Evolutionary conservation across 345 rosid genomes (phyloP).

Genomic region (Lepidium africanum): DNA sequence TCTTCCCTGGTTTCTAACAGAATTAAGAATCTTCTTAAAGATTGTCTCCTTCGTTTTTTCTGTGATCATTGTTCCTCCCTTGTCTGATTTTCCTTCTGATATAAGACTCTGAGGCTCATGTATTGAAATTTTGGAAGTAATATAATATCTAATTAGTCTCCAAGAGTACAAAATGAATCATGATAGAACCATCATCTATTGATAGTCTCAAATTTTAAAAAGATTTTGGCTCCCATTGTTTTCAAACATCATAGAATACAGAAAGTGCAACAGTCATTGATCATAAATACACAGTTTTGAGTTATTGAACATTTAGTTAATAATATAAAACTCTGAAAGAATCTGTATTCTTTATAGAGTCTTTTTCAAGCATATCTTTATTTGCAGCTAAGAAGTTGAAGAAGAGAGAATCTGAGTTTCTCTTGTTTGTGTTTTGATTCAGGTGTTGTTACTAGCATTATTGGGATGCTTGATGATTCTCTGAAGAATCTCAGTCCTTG

Average conservation of each 20-base stretch:
- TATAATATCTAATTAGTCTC: too few species aligned
- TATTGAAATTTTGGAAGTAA: too few species aligned
- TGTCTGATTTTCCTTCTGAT: background rate
- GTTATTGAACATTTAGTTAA: background rate
- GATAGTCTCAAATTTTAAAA: background rate
- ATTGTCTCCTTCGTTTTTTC: background rate
- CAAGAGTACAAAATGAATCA: too few species aligned
- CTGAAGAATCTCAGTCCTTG: constrained; percentile 90
- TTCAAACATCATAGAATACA: constrained; percentile 16
- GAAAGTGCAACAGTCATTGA: background rate
- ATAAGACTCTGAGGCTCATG: background rate
- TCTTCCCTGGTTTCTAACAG: background rate
- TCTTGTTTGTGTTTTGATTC: background rate
- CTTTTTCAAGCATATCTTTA: background rate
- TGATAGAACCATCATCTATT: background rate
- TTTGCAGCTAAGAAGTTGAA: constrained; percentile 8
- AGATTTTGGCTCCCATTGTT: background rate
- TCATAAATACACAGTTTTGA: background rate
- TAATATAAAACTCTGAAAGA: constrained; percentile 7
- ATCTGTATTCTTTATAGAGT: constrained; percentile 13
- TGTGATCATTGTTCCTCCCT: background rate
- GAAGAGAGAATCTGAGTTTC: background rate
- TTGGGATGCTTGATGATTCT: constrained; percentile 71
- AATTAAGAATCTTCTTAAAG: background rate
- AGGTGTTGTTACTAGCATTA: constrained; percentile 19